Evolutionary conservation across 2,329 filamentous ascomycete genomes (phyloP).

Genomic region (Trichophyton schoenleinii): DNA sequence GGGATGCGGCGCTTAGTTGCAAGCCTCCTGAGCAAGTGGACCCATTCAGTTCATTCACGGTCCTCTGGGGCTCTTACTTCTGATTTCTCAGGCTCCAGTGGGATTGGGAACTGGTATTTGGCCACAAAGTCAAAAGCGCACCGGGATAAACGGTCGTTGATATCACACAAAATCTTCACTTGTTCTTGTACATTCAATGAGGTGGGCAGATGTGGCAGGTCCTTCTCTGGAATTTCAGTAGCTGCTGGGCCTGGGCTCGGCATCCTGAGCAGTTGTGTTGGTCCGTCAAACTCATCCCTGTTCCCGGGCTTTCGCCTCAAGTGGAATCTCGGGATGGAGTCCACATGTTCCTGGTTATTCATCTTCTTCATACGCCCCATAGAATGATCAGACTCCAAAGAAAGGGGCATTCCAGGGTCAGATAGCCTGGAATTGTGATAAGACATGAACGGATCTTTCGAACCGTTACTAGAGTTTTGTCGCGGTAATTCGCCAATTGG

Average conservation of each 20-base stretch:
- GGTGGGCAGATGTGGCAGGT: slow-evolving; percentile 69
- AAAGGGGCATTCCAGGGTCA: slow-evolving; percentile 22
- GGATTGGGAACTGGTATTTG: slow-evolving; percentile 82
- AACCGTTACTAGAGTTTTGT: slow-evolving; percentile 21
- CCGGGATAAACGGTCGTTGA: slow-evolving; percentile 73
- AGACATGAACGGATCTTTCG: slow-evolving; percentile 24
- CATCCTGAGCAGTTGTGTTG: slow-evolving; percentile 66
- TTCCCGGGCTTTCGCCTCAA: slow-evolving; percentile 58
- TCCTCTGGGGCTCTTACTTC: slow-evolving; percentile 62
- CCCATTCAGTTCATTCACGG: slow-evolving; percentile 86
- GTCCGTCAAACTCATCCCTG: slow-evolving; percentile 80
- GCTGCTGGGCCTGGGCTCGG: slow-evolving; percentile 57
- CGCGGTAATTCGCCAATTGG: slow-evolving; percentile 22
- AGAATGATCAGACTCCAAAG: slow-evolving; percentile 26
- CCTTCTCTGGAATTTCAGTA: slow-evolving; percentile 63
- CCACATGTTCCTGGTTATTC: slow-evolving; percentile 21
- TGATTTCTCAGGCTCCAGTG: slow-evolving; percentile 68
- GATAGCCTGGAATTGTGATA: slow-evolving; percentile 22
- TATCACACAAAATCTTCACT: slow-evolving; percentile 63
- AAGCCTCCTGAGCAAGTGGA: slow-evolving; percentile 71
- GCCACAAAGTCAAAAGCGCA: slow-evolving; percentile 85
- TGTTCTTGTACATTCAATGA: slow-evolving; percentile 75
- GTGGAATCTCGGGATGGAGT: slow-evolving; percentile 24
- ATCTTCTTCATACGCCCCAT: slow-evolving; percentile 26
- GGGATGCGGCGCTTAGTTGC: slow-evolving; percentile 79